phyloP scores from a whole-genome alignment of 179 eudicot species.

The Sideroxylon spinosum region DNA sequence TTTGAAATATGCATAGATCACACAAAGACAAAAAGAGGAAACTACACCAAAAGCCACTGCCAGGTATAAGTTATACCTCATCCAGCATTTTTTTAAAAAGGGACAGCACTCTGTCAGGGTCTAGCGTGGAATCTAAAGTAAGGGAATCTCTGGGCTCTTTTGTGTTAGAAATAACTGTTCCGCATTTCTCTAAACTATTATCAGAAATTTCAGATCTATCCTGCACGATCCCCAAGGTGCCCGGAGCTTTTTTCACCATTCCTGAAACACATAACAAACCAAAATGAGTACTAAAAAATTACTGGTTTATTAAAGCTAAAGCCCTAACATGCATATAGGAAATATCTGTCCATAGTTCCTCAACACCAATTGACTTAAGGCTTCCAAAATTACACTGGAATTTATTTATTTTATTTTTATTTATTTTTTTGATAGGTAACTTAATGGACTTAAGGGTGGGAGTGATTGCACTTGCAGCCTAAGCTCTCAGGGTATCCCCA shows the following conservation, averaged over 20 bases:
- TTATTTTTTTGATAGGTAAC: too few relatives aligned
- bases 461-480: too few relatives aligned
- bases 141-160: slow-evolving; percentile 30
- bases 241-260: slow-evolving; percentile 67
- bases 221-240: slow-evolving; percentile 45
- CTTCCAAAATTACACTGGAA: not conserved
- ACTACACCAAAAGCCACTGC: not conserved
- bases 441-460: too few relatives aligned
- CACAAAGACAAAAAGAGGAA: not conserved
- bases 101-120: slow-evolving; percentile 56
- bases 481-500: too few relatives aligned
- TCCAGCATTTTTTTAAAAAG: slow-evolving; percentile 74
- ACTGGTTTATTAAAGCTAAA: not conserved
- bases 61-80: slow-evolving; percentile 42
- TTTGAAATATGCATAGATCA: not conserved
- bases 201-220: slow-evolving; percentile 48
- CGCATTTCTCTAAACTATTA: slow-evolving; percentile 36
- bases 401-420: not conserved
- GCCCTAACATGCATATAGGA: not conserved
- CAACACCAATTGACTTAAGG: not conserved
- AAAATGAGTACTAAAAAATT: not conserved
- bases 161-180: slow-evolving; percentile 39
- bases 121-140: slow-evolving; percentile 31
- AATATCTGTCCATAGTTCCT: not conserved
- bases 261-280: slow-evolving; percentile 34